Evolutionary conservation across 805 yeast genomes (phyloP).

Genomic region (Saccharomyces eubayanus): DNA sequence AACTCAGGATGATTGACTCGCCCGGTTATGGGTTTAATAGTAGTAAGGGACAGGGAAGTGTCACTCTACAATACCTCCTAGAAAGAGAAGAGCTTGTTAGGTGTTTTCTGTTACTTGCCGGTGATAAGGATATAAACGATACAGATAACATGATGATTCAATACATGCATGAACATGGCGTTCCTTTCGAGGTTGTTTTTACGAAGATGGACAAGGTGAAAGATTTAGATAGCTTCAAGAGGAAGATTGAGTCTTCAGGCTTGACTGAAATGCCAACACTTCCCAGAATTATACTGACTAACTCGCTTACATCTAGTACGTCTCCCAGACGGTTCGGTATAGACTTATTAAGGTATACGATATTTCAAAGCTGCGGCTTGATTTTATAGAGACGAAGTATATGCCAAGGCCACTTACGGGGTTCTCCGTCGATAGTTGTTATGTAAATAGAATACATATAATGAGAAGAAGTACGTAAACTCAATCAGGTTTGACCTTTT

Average conservation of each 20-base stretch:
- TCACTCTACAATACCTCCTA: constrained; percentile 54
- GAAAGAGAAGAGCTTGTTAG: constrained; percentile 46
- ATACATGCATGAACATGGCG: constrained; percentile 44
- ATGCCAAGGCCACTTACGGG: neutral
- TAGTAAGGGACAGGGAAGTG: constrained; percentile 55
- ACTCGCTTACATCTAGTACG: constrained; percentile 35
- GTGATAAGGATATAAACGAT: constrained; percentile 48
- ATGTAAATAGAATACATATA: neutral
- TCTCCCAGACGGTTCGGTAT: constrained; percentile 42
- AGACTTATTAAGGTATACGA: constrained; percentile 41
- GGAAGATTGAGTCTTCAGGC: constrained; percentile 32
- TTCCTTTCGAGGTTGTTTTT: constrained; percentile 64
- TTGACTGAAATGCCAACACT: constrained; percentile 36
- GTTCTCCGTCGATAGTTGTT: neutral
- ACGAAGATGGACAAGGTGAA: constrained; percentile 64
- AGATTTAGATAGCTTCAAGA: constrained; percentile 32
- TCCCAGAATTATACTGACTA: constrained; percentile 43
- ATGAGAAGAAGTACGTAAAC: neutral
- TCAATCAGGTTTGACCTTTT: neutral
- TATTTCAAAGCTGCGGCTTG: constrained; percentile 47
- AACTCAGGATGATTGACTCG: constrained; percentile 64
- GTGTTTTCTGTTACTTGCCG: constrained; percentile 55
- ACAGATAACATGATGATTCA: constrained; percentile 49
- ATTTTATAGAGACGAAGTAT: neutral
- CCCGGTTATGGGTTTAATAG: constrained; percentile 88